phyloP scores from a whole-genome alignment of 108 stramenopile species.

The Phaeodactylum tricornutum region DNA sequence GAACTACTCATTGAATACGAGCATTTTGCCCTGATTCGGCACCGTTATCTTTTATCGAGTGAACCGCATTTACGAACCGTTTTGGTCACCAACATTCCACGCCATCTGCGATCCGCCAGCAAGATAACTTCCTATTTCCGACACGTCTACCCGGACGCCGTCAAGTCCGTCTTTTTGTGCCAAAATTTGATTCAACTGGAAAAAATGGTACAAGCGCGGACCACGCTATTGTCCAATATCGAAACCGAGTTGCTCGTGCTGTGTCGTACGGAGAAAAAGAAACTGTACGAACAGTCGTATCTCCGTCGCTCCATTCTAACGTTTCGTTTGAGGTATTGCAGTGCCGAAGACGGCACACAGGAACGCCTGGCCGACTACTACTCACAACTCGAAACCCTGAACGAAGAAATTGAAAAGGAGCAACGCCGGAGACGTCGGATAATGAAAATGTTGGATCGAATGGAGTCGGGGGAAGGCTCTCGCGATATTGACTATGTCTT shows the following conservation, averaged over 20 bases:
- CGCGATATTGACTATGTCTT: constrained; percentile 82
- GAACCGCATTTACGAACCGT: constrained; percentile 84
- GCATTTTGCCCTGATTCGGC: constrained; percentile 77
- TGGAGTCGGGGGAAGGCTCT: constrained; percentile 67
- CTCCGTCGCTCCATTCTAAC: constrained; percentile 14
- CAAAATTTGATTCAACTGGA: constrained; percentile 74
- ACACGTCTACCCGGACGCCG: constrained; percentile 83
- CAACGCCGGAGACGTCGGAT: constrained; percentile 57
- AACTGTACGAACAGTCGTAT: constrained; percentile 38
- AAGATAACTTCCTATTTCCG: constrained; percentile 74
- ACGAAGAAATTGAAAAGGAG: constrained; percentile 60
- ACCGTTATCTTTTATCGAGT: constrained; percentile 68
- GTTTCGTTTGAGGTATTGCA: constrained; percentile 47
- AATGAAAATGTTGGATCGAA: constrained; percentile 75
- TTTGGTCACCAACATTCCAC: constrained; percentile 77
- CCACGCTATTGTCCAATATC: constrained; percentile 46
- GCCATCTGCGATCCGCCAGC: constrained; percentile 67
- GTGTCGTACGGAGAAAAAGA: constrained; percentile 63
- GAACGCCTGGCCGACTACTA: constrained; percentile 64
- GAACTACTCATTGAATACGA: constrained; percentile 80
- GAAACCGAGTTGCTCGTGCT: constrained; percentile 69
- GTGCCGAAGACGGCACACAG: constrained; percentile 55
- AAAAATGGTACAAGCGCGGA: constrained; percentile 44
- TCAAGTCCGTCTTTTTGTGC: constrained; percentile 75
- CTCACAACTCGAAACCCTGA: constrained; percentile 57